Evolutionary conservation across 768 basidiomycete species (phyloP), one percentile per base, ranked within the genome.

Genomic region (Rossbeevera mucosa): DNA sequence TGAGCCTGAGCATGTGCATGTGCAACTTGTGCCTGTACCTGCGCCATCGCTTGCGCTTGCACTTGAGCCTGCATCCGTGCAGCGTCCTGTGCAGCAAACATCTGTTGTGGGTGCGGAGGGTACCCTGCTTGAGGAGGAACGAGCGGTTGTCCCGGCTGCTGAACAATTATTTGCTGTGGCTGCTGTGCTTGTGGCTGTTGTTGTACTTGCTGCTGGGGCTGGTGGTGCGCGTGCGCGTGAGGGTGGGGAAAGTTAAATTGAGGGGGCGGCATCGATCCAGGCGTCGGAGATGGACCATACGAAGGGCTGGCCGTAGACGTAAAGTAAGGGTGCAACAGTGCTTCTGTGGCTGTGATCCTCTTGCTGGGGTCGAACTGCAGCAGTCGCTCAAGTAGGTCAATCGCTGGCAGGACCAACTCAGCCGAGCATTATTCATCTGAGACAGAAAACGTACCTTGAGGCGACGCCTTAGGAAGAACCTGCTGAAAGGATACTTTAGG

Each of bases 291-390:
- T 31, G 64, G 60, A 13, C 66, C 64, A 50, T 71, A 67, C 18
- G 69, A 44, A 52, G 68, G 65, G 51, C 62, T 68, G 47, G 56
- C 65, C 5, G 80, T 72, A 31, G 76, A 79, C 16, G 84, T 82
- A 71, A 97, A 96, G 70, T 97, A 97, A 0, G 92, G 90, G 62
- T 99, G 96, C 7, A 80, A 82, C 51, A 98, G 80, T 0, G 95
- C 94, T 42, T 97, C 90, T 9, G 86, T 84, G 22, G 95, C 95
- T 12, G 92, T 89, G 43, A 94, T 83, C 49, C 96, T 86, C 61
- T 92, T 88, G 25, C 85, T 78, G 2, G 96, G 96, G 64, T 98
- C 96, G 64, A 98, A 99, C 64, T 97, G 94, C 44, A 99, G 81
- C 41, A 98, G 82, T 44, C 86, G 84, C 69, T 98, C 96, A 41